Evolutionary conservation across 176 grass and related monocot genomes (phyloP).

Genomic region (Eragrostis curvula): DNA sequence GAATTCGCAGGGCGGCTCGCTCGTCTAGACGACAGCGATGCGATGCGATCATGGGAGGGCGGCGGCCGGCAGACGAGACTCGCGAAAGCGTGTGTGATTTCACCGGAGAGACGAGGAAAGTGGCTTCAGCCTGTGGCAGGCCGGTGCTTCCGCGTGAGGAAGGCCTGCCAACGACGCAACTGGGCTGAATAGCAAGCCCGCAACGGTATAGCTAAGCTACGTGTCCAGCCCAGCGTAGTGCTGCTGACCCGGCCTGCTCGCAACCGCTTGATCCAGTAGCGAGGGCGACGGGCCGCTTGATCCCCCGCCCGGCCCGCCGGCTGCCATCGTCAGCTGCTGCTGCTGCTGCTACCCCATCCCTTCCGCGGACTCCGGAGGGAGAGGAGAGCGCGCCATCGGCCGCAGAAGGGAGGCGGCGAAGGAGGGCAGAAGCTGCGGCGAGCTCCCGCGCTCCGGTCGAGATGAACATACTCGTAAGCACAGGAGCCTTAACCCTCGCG

Average conservation of each 20-base stretch:
- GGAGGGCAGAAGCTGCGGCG: background rate
- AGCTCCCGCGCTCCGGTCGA: background rate
- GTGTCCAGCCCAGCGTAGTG: background rate
- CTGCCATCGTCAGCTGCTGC: background rate
- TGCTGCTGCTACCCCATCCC: slow-evolving; percentile 3
- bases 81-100: background rate
- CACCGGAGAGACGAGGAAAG: background rate
- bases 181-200: background rate
- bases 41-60: background rate
- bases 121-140: background rate
- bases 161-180: background rate
- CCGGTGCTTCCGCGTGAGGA: background rate
- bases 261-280: background rate
- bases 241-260: background rate
- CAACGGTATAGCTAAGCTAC: background rate
- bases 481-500: background rate
- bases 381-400: background rate
- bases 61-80: background rate
- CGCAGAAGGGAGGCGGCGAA: background rate
- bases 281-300: background rate
- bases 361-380: background rate
- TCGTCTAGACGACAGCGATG: slow-evolving; percentile 21
- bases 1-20: slow-evolving; percentile 21
- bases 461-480: slow-evolving; percentile 63
- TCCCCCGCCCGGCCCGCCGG: background rate